A percentile compares a stretch with the other conserved stretches of the same genome.
Conservation (phyloP, 1,284 basidiomycete genomes). For the Porogramme epimiltina region DNA sequence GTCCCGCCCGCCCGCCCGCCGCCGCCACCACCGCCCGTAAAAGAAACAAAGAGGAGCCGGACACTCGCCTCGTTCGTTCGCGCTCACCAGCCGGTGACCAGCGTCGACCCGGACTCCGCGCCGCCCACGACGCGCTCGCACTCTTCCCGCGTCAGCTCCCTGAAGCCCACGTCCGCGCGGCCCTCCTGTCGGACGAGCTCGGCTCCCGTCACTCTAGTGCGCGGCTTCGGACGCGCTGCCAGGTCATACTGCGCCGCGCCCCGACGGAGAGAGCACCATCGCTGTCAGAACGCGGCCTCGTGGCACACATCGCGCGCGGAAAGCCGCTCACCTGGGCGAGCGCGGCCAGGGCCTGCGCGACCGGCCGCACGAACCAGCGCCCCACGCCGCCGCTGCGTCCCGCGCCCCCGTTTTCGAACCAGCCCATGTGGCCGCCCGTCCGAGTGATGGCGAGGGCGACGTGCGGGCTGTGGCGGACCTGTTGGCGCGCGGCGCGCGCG, state of each 20-base stretch:
- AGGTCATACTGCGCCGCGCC: slow-evolving; percentile 14
- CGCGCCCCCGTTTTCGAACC: slow-evolving; percentile 22
- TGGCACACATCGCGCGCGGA: not conserved
- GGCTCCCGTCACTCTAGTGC: slow-evolving; percentile 4
- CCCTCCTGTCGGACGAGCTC: slow-evolving; percentile 19
- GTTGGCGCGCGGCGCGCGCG: not conserved
- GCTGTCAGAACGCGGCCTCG: not conserved
- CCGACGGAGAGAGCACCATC: not conserved
- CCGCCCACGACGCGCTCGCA: slow-evolving; percentile 22
- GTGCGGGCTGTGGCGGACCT: slow-evolving; percentile 23
- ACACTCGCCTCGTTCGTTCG: not conserved
- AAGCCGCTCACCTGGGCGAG: slow-evolving; percentile 22
- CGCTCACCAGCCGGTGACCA: slow-evolving; percentile 28
- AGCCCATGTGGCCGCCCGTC: slow-evolving; percentile 31
- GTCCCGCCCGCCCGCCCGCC: not conserved
- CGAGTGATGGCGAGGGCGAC: slow-evolving; percentile 27
- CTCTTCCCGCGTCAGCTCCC: slow-evolving; percentile 17
- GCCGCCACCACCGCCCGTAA: not conserved
- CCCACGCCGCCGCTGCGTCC: slow-evolving; percentile 8
- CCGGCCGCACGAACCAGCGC: slow-evolving; percentile 31
- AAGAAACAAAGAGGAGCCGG: too few relatives aligned
- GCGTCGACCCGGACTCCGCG: slow-evolving; percentile 20
- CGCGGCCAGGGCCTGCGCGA: slow-evolving; percentile 26
- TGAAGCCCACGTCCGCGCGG: slow-evolving; percentile 26
- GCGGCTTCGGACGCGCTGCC: slow-evolving; percentile 17